Evolutionary conservation across 1,284 basidiomycete genomes (phyloP).

Genomic region (Pulchroboletus neoregius): DNA sequence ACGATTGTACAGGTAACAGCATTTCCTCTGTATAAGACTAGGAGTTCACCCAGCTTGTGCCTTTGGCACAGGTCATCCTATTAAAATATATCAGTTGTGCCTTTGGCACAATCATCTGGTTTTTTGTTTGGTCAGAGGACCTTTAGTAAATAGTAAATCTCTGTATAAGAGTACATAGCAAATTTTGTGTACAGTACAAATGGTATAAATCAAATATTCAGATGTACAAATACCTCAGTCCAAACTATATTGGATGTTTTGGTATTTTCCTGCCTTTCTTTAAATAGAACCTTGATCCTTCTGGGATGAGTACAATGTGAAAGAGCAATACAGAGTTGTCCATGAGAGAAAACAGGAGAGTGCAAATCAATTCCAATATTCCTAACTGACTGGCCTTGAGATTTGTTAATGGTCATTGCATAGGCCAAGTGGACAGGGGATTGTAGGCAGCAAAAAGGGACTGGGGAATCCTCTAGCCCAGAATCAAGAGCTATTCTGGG

Average conservation of each 20-base stretch:
- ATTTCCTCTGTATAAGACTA: too few species aligned
- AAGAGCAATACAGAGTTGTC: slow-evolving; percentile 9
- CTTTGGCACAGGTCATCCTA: too few species aligned
- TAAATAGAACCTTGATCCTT: background rate
- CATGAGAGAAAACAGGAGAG: slow-evolving; percentile 4
- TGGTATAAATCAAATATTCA: background rate
- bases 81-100: too few species aligned
- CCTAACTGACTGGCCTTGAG: slow-evolving; percentile 30
- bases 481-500: slow-evolving; percentile 8
- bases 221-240: background rate
- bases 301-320: background rate
- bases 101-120: too few species aligned
- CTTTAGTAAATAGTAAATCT: too few species aligned
- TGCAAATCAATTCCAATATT: slow-evolving; percentile 3
- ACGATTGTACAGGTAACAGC: slow-evolving; percentile 60
- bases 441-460: slow-evolving; percentile 15
- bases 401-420: slow-evolving; percentile 39
- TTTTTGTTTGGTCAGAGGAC: too few species aligned
- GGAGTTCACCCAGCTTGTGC: too few species aligned
- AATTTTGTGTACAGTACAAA: too few species aligned
- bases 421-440: slow-evolving; percentile 34
- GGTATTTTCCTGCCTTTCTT: background rate
- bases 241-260: background rate
- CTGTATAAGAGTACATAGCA: too few species aligned
- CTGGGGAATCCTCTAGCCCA: background rate